Conservation (phyloP, 2,329 filamentous ascomycete genomes). For the Alternaria gansuensis region DNA sequence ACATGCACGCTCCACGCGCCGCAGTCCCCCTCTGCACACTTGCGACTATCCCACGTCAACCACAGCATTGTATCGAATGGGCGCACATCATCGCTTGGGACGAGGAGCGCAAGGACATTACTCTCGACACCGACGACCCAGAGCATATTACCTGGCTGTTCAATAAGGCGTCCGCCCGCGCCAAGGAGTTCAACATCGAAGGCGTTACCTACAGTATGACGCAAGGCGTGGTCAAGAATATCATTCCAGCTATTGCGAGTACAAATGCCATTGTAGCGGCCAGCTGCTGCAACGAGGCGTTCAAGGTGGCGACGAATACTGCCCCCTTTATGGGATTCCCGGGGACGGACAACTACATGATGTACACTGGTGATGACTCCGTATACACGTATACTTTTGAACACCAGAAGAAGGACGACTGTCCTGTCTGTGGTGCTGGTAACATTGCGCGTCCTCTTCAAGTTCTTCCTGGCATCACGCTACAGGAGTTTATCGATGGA, state of each 20-base stretch:
- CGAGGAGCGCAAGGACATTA: conserved; percentile 71
- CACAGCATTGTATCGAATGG: conserved; percentile 99
- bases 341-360: conserved; percentile 88
- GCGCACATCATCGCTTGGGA: conserved; percentile 99
- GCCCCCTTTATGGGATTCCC: conserved; percentile 81
- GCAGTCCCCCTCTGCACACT: conserved; percentile 96
- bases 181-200: conserved; percentile 85
- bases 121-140: conserved; percentile 93
- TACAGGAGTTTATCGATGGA: conserved; percentile 85
- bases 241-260: conserved; percentile 96
- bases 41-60: conserved; percentile 93
- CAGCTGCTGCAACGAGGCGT: conserved; percentile 93
- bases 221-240: conserved; percentile 98
- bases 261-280: conserved; percentile 98
- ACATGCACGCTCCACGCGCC: conserved; percentile 98
- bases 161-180: conserved; percentile 80
- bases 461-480: conserved; percentile 74
- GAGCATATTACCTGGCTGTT: conserved; percentile 98
- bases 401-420: conserved; percentile 92
- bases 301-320: conserved; percentile 87
- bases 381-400: conserved; percentile 98
- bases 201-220: conserved; percentile 96
- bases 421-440: conserved; percentile 80
- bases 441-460: conserved; percentile 78
- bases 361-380: conserved; percentile 95